These are phyloP conservation scores for Chrysochromulina parva DNA, from an alignment of 78 protist genomes.

Conservation along the genomic window DNA sequence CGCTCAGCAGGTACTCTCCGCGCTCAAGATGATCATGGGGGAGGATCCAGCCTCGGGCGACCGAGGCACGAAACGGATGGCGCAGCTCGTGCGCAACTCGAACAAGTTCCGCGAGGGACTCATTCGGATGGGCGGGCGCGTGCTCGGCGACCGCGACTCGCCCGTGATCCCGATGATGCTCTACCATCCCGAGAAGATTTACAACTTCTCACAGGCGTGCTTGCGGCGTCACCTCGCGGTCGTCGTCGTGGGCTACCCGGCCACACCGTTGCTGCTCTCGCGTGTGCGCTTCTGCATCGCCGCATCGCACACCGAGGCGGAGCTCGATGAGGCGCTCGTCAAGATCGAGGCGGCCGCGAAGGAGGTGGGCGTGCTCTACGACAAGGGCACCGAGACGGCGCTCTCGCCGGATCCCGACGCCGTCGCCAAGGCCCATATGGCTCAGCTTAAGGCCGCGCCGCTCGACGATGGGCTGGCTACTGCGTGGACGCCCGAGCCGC, in stretches of 20 bases:
- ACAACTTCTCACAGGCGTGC: conserved; percentile 38
- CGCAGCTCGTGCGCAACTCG: conserved; percentile 74
- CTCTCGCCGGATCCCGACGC: neutral
- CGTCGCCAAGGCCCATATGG: neutral
- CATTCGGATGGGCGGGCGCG: conserved; percentile 54
- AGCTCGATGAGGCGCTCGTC: conserved; percentile 73
- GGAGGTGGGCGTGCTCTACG: neutral
- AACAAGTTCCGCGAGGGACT: conserved; percentile 72
- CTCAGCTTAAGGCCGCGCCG: neutral
- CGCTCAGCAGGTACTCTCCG: conserved; percentile 46
- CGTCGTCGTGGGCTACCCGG: conserved; percentile 99
- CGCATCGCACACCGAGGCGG: conserved; percentile 88
- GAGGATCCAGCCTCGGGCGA: neutral
- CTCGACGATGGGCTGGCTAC: neutral
- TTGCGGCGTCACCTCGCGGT: conserved; percentile 73
- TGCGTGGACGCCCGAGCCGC: neutral
- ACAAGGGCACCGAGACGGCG: too few species aligned
- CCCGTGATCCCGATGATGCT: conserved; percentile 97
- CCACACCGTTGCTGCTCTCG: conserved; percentile 87
- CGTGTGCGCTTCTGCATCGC: conserved; percentile 96
- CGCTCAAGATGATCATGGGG: conserved; percentile 51
- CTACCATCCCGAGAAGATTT: conserved; percentile 87
- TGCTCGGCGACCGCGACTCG: conserved; percentile 82
- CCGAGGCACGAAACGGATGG: conserved; percentile 13
- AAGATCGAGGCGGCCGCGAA: neutral